Conservation (phyloP, 495 filamentous ascomycete species). For the Penicillium fimorum region DNA sequence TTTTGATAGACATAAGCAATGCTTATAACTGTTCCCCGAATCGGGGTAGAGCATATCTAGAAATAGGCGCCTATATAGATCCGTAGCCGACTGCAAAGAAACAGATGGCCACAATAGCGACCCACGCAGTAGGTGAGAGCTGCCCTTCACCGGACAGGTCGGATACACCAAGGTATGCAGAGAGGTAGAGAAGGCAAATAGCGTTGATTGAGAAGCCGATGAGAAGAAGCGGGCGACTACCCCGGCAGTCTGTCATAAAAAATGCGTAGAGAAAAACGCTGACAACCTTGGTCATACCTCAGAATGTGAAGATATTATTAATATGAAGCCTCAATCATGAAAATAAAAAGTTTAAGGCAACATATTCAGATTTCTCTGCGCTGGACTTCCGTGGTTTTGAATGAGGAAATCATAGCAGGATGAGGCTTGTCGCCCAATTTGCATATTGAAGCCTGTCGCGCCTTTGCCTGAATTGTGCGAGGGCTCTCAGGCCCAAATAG, state of each 20-base stretch:
- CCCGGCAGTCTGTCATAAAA: conserved; percentile 22
- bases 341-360: neutral
- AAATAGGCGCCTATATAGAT: conserved; percentile 26
- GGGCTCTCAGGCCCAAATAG: conserved; percentile 4
- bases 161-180: conserved; percentile 20
- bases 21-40: conserved; percentile 20
- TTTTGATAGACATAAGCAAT: conserved; percentile 28
- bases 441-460: conserved; percentile 2
- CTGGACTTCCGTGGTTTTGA: neutral
- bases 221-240: conserved; percentile 24
- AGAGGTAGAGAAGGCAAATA: conserved; percentile 20
- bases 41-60: conserved; percentile 25
- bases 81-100: conserved; percentile 27
- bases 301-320: too few relatives aligned
- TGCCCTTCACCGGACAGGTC: conserved; percentile 6
- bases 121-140: conserved; percentile 20
- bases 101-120: conserved; percentile 27
- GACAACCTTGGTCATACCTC: conserved; percentile 16
- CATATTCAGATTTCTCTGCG: neutral
- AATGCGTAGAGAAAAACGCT: conserved; percentile 27
- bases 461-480: conserved; percentile 9
- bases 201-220: conserved; percentile 25
- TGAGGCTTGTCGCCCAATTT: neutral
- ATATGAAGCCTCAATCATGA: neutral
- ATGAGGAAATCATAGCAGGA: neutral